Conservation (phyloP, 495 filamentous ascomycete species). For the Sabuloglossum arenarium region DNA sequence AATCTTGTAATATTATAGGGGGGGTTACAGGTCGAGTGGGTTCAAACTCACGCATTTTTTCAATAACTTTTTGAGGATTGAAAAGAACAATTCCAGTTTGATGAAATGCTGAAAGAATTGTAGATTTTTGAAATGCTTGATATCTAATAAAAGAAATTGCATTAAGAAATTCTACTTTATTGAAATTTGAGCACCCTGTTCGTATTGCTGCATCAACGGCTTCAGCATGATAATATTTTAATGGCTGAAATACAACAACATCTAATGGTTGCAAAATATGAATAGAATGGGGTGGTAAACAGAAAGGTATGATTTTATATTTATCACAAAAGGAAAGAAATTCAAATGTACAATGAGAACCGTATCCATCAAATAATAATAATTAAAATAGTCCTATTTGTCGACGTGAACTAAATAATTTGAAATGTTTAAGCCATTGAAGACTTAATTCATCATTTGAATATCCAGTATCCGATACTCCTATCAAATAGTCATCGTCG, state of each 20-base stretch:
- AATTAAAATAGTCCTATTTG: not conserved
- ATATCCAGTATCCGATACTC: not conserved
- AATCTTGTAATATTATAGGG: no score
- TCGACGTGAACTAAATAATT: not conserved
- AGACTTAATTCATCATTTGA: constrained; percentile 1
- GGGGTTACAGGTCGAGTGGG: not conserved
- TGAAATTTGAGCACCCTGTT: not conserved
- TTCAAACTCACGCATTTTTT: not conserved
- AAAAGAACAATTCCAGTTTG: not conserved
- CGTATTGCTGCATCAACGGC: not conserved
- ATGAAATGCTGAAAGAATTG: not conserved
- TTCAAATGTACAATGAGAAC: not conserved
- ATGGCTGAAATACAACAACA: constrained; percentile 2
- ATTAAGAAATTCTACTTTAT: not conserved
- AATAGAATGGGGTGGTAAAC: not conserved
- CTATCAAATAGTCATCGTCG: not conserved
- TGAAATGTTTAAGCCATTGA: constrained; percentile 1
- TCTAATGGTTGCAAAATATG: not conserved
- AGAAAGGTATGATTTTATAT: constrained; percentile 1
- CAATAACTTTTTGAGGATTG: not conserved
- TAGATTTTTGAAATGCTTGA: not conserved
- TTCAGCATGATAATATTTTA: constrained; percentile 1
- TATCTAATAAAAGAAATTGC: not conserved
- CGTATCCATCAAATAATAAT: not conserved
- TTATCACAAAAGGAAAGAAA: not conserved